Evolutionary conservation across 345 rosid species (phyloP), one percentile per base, ranked within the genome.

Genomic region (Excoecaria cochinchinensis): DNA sequence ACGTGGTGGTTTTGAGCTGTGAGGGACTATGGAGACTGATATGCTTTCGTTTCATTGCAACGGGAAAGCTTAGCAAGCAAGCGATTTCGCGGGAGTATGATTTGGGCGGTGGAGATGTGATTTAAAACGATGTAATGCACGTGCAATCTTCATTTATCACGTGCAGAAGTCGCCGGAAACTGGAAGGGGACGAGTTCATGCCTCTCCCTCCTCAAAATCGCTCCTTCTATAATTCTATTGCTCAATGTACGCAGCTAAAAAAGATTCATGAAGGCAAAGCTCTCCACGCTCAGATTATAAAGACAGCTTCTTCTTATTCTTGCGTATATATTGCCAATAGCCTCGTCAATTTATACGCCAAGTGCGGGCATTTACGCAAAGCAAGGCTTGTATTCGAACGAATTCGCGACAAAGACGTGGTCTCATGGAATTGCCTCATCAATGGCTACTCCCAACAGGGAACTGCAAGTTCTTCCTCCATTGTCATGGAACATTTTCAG

Each of bases 401-500:
- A 69, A 86, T 91, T 72, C 67, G 40, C 24, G 64, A 80, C 78
- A 90, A 80, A 78, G 97, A 89, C 76, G 87, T 89, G 2, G 87
- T 91, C 51, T 91, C 97, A 5, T 91, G 95, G 95, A 93, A 90
- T 72, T 89, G 89, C 78, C 90, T 93, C 78, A 90, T 93, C 74
- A 91, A 88, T 82, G 94, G 88, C 15, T 87, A 85, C 82, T 86
- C 91, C 12, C 94, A 82, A 79, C 79, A 81, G 70, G 91, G 93
- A 3, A 21, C 78, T 16, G 64, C 79, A 21, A 85, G 88, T 44
- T 76, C 90, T 39, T 40, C 47, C 47, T 44, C 52, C 59, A 14
- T 51, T 25, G 92, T 85, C 59, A 80, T 91, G 88, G 79, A 86
- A 68, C 80, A 91, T 5, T 88, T 94, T 70, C 86, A 68, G 40